Evolutionary conservation across 2,329 filamentous ascomycete species (phyloP).

Genomic region (Scedosporium apiospermum): DNA sequence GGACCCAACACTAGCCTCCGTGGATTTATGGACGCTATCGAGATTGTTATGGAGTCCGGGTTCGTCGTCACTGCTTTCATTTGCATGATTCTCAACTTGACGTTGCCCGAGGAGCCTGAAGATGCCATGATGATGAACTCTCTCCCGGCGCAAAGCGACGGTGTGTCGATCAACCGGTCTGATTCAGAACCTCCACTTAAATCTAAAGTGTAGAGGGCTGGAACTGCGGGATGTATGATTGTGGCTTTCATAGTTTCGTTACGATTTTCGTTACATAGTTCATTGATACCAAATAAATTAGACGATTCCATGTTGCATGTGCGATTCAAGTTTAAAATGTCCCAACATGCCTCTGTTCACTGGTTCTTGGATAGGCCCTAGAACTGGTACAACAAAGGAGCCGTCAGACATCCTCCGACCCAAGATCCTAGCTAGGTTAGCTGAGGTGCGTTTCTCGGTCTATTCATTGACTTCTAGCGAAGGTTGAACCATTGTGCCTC

Average conservation of each 20-base stretch:
- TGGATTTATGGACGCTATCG: conserved; percentile 68
- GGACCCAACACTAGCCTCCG: conserved; percentile 57
- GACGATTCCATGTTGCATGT: too few species aligned
- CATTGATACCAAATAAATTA: too few species aligned
- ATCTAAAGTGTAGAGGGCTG: too few species aligned
- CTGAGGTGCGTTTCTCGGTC: neutral
- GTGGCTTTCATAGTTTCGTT: too few species aligned
- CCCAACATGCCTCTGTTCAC: neutral
- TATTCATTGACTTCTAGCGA: neutral
- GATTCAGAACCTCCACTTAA: neutral
- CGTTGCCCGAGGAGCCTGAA: conserved; percentile 66
- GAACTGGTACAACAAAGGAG: neutral
- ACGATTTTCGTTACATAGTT: too few species aligned
- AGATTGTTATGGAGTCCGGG: conserved; percentile 64
- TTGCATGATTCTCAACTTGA: conserved; percentile 63
- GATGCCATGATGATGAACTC: conserved; percentile 25
- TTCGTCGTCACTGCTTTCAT: conserved; percentile 67
- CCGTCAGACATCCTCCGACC: neutral
- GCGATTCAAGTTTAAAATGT: too few species aligned
- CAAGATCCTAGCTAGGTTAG: neutral
- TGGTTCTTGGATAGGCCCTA: neutral
- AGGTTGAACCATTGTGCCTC: neutral
- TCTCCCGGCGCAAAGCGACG: neutral
- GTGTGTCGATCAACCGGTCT: neutral
- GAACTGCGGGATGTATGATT: too few species aligned